Conservation (phyloP, 176 grass and related monocot species). For the Bolboschoenus planiculmis region DNA sequence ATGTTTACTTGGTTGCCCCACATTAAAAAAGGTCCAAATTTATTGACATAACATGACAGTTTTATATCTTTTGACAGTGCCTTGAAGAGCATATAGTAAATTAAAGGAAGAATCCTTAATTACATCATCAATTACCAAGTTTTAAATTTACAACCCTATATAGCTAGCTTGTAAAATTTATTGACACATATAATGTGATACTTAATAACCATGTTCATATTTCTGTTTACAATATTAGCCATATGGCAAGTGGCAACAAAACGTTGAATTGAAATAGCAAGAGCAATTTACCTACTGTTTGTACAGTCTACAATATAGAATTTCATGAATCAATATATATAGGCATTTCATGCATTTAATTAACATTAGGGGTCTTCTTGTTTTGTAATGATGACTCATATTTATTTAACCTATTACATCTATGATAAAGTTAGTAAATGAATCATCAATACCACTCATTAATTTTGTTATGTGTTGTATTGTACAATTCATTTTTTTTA, state of each 20-base stretch:
- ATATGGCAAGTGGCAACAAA: no score
- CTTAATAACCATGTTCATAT: not conserved
- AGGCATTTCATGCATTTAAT: not conserved
- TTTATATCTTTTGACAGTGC: not conserved
- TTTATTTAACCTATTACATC: not conserved
- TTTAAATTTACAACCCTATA: not conserved
- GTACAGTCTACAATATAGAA: not conserved
- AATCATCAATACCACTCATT: not conserved
- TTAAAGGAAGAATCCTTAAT: not conserved
- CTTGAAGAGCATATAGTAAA: not conserved
- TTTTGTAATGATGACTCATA: not conserved
- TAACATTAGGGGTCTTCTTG: not conserved
- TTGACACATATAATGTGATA: not conserved
- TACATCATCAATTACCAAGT: not conserved
- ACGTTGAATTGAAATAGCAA: not conserved
- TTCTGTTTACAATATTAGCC: not conserved
- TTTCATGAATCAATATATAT: not conserved
- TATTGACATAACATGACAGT: conserved; percentile 4
- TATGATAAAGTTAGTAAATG: not conserved
- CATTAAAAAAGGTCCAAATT: not conserved
- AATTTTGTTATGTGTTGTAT: not conserved
- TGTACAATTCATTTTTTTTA: not conserved
- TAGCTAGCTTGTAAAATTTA: not conserved
- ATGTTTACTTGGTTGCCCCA: not conserved
- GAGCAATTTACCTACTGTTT: not conserved